phyloP scores from a whole-genome alignment of 164 flowering plant species.

The Stephania yunnanensis region DNA sequence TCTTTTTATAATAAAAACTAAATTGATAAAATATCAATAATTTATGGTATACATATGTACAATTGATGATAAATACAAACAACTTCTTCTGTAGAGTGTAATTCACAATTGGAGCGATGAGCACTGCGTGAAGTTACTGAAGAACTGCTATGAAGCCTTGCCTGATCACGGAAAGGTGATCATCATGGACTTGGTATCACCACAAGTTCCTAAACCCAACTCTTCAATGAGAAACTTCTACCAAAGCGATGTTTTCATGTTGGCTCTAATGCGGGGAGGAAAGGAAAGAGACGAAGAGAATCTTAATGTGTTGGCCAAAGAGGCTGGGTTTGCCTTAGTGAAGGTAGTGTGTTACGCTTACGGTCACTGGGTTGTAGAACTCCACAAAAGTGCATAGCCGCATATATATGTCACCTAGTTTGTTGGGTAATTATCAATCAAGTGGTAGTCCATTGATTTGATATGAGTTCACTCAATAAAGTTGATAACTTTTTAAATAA shows the following conservation, averaged over 20 bases:
- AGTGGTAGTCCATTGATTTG: too few species aligned
- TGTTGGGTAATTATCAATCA: too few species aligned
- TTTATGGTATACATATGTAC: too few species aligned
- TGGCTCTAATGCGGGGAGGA: slow-evolving; percentile 15
- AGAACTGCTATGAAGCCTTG: slow-evolving; percentile 25
- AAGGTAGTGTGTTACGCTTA: slow-evolving; percentile 9
- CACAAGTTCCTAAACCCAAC: background rate
- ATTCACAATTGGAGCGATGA: slow-evolving; percentile 26
- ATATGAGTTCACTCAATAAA: too few species aligned
- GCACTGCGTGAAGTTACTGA: slow-evolving; percentile 15
- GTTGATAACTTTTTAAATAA: too few species aligned
- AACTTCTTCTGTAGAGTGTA: slow-evolving; percentile 12
- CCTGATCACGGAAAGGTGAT: slow-evolving; percentile 28
- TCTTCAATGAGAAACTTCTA: background rate
- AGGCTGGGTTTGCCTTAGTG: slow-evolving; percentile 13
- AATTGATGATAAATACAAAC: too few species aligned
- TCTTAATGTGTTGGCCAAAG: slow-evolving; percentile 16
- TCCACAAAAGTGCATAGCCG: slow-evolving; percentile 4
- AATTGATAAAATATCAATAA: too few species aligned
- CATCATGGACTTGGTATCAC: slow-evolving; percentile 3
- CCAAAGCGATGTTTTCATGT: slow-evolving; percentile 13
- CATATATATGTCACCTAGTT: too few species aligned
- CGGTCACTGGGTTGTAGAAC: slow-evolving; percentile 21
- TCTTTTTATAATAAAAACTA: too few species aligned
- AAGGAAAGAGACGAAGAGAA: slow-evolving; percentile 20